Base-by-base conservation (phyloP, 805 yeast genomes). In the Teunomyces lycoperdinae region DNA sequence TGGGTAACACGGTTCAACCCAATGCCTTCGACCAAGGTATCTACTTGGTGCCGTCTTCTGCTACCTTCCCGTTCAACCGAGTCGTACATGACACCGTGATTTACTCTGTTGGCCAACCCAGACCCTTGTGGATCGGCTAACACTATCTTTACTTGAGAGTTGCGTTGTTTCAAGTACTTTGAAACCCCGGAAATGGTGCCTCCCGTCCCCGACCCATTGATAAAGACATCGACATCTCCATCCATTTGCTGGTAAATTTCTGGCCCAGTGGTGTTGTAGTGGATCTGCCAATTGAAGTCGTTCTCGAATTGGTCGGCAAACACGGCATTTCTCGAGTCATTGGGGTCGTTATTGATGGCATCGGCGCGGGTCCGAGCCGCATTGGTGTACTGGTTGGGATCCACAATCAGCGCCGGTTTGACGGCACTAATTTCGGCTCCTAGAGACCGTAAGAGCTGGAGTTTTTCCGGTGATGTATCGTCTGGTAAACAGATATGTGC, bases 251-350 rank as follows among this genome's bases (percentile, higher is more conserved):
- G 52, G 73, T 78, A 86, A n/a, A 92, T 88, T 60, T 92, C 99
- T 1, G 98, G 97, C 0, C 96, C 98, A 0, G 99, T 92, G 1
- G 90, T 78, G 11, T 64, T 64, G 65, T 81, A 90, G 64, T 92
- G 99, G 2, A 84, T 77, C 51, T 77, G 72, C 97, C 98, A 92
- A 62, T 92, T 92, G 50, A 81, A 82, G 52, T 87, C 95, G 62
- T 89, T 94, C 61, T 94, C 99, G 67, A 94, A 92, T 63, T 92
- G 99, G 65, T 92, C 91, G 1, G 97, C 97, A 70, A 92, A 94
- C 0, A 92, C 73, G 3, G 96, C 98, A 27, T 67, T 71, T 5
- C 76, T 56, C 0, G 55, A 48, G 36, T 73, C 73, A 6, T 63
- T 46, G 0, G 60, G 44, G 51, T 77, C 77, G 13, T 60, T 53